Evolutionary conservation across 2,329 filamentous ascomycete species (phyloP).

Genomic region (Madurella mycetomatis): DNA sequence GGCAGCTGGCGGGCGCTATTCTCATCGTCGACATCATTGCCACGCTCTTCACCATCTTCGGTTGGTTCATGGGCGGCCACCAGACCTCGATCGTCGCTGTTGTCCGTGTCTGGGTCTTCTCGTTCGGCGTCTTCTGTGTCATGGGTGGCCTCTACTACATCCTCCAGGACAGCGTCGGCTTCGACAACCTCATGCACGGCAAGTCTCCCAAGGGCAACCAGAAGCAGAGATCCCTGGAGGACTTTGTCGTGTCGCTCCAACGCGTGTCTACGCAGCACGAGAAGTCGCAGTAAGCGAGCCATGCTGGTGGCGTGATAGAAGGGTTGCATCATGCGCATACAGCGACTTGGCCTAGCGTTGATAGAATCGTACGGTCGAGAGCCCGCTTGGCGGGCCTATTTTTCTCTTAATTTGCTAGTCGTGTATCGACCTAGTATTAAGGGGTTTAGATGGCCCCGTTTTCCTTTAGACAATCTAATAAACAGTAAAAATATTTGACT

Average conservation of each 20-base stretch:
- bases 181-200: constrained; percentile 91
- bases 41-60: constrained; percentile 80
- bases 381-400: constrained; percentile 17
- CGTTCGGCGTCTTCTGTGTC: constrained; percentile 70
- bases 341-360: constrained; percentile 18
- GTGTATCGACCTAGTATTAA: constrained; percentile 18
- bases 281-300: constrained; percentile 63
- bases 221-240: constrained; percentile 81
- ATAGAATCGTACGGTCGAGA: constrained; percentile 14
- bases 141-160: constrained; percentile 68
- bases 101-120: constrained; percentile 87
- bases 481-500: constrained; percentile 18
- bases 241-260: constrained; percentile 86
- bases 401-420: constrained; percentile 11
- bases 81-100: constrained; percentile 77
- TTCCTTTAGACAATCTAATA: constrained; percentile 24
- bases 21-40: constrained; percentile 77
- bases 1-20: constrained; percentile 76
- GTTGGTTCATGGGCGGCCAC: constrained; percentile 67
- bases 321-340: constrained; percentile 5
- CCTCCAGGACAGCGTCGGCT: constrained; percentile 73
- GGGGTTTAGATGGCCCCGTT: constrained; percentile 15
- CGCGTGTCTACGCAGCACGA: constrained; percentile 89
- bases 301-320: constrained; percentile 3
- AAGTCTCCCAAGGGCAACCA: constrained; percentile 76